phyloP scores from a whole-genome alignment of 2,329 filamentous ascomycete genomes.

The Diaporthe helianthi region DNA sequence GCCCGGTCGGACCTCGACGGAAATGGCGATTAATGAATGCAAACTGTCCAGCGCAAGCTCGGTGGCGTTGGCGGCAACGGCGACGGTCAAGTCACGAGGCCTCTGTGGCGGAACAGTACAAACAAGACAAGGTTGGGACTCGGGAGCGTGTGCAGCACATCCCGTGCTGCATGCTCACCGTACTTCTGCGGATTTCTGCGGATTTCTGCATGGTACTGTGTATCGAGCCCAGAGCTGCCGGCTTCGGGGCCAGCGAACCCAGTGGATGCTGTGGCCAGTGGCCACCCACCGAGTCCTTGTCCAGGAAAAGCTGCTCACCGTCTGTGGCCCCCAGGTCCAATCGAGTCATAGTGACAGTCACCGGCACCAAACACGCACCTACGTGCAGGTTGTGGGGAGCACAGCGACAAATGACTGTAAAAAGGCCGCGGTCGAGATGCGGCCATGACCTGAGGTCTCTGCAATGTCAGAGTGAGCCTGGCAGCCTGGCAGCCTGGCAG shows the following conservation, averaged over 20 bases:
- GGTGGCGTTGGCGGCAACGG: constrained; percentile 4
- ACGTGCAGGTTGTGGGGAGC: not conserved
- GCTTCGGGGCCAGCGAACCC: constrained; percentile 21
- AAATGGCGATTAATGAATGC: constrained; percentile 8
- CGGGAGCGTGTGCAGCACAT: constrained; percentile 18
- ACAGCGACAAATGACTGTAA: not conserved
- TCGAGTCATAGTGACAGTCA: not conserved
- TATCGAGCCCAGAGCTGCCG: constrained; percentile 15
- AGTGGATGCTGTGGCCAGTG: constrained; percentile 20
- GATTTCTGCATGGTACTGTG: constrained; percentile 29
- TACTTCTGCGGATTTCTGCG: constrained; percentile 35
- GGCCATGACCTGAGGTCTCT: constrained; percentile 24
- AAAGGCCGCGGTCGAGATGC: not conserved
- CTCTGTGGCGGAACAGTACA: constrained; percentile 17
- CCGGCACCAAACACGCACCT: not conserved
- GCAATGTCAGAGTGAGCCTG: not conserved
- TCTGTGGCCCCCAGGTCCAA: not conserved
- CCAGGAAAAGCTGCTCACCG: not conserved
- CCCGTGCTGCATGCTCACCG: constrained; percentile 30
- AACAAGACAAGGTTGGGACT: no score
- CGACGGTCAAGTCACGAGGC: constrained; percentile 21
- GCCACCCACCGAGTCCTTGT: constrained; percentile 10
- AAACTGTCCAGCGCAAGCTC: not conserved
- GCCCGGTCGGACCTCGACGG: not conserved
- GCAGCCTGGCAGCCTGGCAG: not conserved